Base-by-base conservation (phyloP, 139 green algal species). In the Gonium pectorale region DNA sequence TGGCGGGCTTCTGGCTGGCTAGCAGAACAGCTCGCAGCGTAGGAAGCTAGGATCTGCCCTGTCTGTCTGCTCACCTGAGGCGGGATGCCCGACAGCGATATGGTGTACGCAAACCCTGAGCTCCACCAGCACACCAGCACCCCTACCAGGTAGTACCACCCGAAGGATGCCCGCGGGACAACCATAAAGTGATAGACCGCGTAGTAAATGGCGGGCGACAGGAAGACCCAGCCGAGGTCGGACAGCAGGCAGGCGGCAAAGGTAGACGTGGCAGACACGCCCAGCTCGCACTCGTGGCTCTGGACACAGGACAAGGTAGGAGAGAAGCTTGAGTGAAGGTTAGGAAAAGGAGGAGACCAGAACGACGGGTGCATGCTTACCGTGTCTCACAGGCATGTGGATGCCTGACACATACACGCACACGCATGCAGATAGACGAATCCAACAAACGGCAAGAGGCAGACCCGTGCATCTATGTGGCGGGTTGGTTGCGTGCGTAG, bases 51-150 rank as follows among this genome's bases (percentile, higher is more conserved):
- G n/a, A n/a, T n/a, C n/a, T n/a, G n/a, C n/a, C n/a, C n/a, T n/a
- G n/a, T n/a, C n/a, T n/a, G n/a, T n/a, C n/a, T n/a, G n/a, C 64
- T 46, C 46, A 35, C 67, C 67, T 73, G 40, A 4, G 37, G 38
- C 38, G 67, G 40, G 9, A 73, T 52, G 22, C 22, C 17, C 4
- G 67, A 73, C 5, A 38, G 29, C 43, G 67, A 59, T 9, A 75
- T 75, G 9, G 40, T 29, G 67, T 75, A 75, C 2, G 41, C 7
- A 26, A 75, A 43, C 9, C 67, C 67, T 2, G 43, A 60, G 67
- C 67, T 75, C 67, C 67, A 75, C 43, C 41, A 75, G 43, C 67
- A 75, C 13, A 75, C 67, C 43, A 75, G 41, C 7, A 43, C 2
- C 27, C 67, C 67, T 1, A 75, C 3, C 43, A 27, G 5, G 43